Evolutionary conservation across 176 grass and related monocot species (phyloP).

Genomic region (Pharus latifolius): DNA sequence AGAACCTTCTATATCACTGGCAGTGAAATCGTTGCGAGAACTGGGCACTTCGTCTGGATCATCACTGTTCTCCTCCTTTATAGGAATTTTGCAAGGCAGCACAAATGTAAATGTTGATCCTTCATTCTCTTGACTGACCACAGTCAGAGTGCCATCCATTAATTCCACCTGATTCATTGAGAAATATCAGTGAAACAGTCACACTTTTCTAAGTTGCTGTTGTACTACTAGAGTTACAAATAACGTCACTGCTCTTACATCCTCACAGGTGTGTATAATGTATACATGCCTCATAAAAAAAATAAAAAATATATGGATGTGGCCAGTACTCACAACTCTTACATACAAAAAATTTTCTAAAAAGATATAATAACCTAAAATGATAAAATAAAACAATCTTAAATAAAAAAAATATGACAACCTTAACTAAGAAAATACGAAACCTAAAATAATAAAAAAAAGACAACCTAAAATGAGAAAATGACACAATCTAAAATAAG

Average conservation of each 20-base stretch:
- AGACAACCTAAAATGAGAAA: too few relatives aligned
- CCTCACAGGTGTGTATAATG: not conserved
- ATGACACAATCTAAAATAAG: too few relatives aligned
- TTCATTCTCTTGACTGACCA: constrained; percentile 62
- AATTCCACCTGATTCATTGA: constrained; percentile 67
- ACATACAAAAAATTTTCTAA: too few relatives aligned
- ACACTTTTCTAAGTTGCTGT: not conserved
- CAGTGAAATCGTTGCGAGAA: constrained; percentile 20
- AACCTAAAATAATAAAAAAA: too few relatives aligned
- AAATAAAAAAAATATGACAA: too few relatives aligned
- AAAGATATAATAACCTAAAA: too few relatives aligned
- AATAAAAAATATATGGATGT: too few relatives aligned
- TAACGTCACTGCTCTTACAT: not conserved
- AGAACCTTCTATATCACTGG: constrained; percentile 52
- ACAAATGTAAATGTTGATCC: constrained; percentile 84
- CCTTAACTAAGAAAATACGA: too few relatives aligned
- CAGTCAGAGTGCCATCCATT: constrained; percentile 72
- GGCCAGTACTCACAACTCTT: too few relatives aligned
- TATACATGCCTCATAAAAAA: not conserved
- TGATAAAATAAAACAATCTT: too few relatives aligned
- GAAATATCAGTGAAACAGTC: not conserved
- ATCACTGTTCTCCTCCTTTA: constrained; percentile 55
- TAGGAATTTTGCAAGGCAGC: constrained; percentile 69
- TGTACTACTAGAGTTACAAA: not conserved
- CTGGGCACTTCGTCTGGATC: constrained; percentile 44